Conservation (phyloP, 176 grass and related monocot genomes). For the Olyra latifolia region DNA sequence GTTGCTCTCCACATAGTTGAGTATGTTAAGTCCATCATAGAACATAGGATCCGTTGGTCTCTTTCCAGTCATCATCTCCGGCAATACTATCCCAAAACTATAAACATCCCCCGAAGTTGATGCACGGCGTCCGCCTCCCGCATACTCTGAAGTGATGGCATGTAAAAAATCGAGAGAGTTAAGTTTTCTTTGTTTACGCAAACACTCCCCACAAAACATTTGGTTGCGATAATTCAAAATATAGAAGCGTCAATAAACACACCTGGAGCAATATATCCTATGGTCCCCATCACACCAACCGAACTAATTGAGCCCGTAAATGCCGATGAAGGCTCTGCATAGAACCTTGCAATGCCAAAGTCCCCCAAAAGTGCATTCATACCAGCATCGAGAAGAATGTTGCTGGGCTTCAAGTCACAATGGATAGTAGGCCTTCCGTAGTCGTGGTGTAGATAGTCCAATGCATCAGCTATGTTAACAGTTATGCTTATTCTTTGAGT, state of each 20-base stretch:
- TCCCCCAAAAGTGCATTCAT: slow-evolving; percentile 55
- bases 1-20: too few relatives aligned
- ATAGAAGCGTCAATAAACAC: not conserved
- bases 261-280: slow-evolving; percentile 72
- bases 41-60: too few relatives aligned
- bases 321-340: not conserved
- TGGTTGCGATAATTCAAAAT: too few relatives aligned
- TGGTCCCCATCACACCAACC: slow-evolving; percentile 31
- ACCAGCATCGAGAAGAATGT: slow-evolving; percentile 45
- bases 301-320: not conserved
- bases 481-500: slow-evolving; percentile 34
- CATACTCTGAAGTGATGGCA: too few relatives aligned
- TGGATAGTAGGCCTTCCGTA: slow-evolving; percentile 24
- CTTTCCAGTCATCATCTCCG: too few relatives aligned
- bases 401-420: slow-evolving; percentile 51
- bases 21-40: too few relatives aligned
- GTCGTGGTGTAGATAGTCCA: slow-evolving; percentile 50
- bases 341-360: slow-evolving; percentile 45
- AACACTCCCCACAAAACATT: too few relatives aligned
- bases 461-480: slow-evolving; percentile 36
- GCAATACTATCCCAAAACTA: too few relatives aligned
- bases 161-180: too few relatives aligned
- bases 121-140: too few relatives aligned
- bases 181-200: too few relatives aligned
- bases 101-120: too few relatives aligned